phyloP scores from a whole-genome alignment of 306 rosid genomes.

The Pachyrhizus erosus region DNA sequence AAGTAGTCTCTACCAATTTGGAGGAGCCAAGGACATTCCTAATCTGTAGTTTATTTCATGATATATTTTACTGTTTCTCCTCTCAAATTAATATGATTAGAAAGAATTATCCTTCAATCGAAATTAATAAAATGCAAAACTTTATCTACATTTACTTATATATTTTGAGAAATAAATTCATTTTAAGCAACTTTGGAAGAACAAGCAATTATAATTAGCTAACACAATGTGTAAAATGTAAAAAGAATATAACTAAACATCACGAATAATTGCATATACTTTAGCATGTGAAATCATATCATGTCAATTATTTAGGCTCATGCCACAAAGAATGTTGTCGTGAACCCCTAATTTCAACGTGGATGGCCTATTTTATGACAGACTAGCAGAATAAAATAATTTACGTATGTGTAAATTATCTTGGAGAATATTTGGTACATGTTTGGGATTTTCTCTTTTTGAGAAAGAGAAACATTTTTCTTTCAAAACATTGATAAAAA shows the following conservation, averaged over 20 bases:
- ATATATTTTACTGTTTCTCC: not conserved
- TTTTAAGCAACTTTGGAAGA: not conserved
- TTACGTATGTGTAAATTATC: not conserved
- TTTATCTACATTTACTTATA: no score
- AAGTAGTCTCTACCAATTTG: constrained; percentile 34
- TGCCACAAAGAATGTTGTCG: not conserved
- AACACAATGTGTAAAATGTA: not conserved
- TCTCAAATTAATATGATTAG: not conserved
- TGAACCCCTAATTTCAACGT: not conserved
- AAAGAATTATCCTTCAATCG: no score
- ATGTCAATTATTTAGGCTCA: not conserved
- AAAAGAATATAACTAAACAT: not conserved
- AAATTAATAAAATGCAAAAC: no score
- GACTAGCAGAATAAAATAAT: not conserved
- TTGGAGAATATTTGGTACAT: not conserved
- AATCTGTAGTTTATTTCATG: not conserved
- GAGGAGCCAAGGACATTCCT: not conserved
- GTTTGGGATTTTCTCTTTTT: not conserved
- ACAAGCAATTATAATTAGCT: not conserved
- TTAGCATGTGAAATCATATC: not conserved
- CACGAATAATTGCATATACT: not conserved
- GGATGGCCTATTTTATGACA: not conserved
- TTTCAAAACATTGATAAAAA: not conserved
- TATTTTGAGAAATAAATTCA: no score
- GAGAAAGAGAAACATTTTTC: not conserved